phyloP scores from a whole-genome alignment of 2,329 filamentous ascomycete species.

The Thelonectria rubi region DNA sequence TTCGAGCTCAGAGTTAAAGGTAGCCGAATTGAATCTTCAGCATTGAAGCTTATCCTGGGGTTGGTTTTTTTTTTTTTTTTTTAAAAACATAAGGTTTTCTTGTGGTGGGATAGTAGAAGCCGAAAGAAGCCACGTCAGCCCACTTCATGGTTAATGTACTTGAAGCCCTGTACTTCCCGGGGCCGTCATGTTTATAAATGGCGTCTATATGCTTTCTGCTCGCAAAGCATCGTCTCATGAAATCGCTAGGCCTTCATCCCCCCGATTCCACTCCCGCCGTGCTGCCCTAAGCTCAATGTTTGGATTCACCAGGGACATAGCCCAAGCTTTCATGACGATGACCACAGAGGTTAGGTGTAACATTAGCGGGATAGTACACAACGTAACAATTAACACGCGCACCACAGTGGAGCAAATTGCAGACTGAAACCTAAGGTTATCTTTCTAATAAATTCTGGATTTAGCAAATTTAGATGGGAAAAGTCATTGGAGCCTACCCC shows the following conservation, averaged over 20 bases:
- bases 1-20: neutral
- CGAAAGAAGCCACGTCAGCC: neutral
- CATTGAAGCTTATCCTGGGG: too few relatives aligned
- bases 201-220: neutral
- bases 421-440: too few relatives aligned
- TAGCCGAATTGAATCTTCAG: neutral
- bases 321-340: neutral
- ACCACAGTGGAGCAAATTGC: neutral
- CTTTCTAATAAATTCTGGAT: too few relatives aligned
- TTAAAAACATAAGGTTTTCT: neutral
- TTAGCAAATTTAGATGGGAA: too few relatives aligned
- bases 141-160: neutral
- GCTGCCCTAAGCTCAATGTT: neutral
- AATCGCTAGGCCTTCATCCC: neutral
- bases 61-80: too few relatives aligned
- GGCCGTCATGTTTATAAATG: neutral
- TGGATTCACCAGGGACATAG: neutral
- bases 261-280: neutral
- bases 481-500: too few relatives aligned
- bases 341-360: neutral
- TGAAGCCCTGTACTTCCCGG: neutral
- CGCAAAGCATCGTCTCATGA: neutral
- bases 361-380: neutral
- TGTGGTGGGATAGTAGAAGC: neutral
- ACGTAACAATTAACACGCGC: neutral